phyloP scores from a whole-genome alignment of 2,329 filamentous ascomycete species.

The Scopulariopsis brevicaulis region DNA sequence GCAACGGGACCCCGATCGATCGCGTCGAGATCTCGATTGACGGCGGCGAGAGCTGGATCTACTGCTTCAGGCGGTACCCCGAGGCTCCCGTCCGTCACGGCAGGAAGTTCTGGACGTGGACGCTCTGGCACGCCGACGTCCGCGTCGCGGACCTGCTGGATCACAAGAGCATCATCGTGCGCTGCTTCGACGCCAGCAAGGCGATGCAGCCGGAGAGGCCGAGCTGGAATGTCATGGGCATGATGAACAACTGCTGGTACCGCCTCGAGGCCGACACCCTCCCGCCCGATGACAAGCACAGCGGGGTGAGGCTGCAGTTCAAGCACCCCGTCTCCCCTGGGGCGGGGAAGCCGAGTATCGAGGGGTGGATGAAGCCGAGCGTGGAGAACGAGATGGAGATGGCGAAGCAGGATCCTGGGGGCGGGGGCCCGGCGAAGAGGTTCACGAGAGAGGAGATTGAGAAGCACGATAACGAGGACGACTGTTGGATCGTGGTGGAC shows the following conservation, averaged over 20 bases:
- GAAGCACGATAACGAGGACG: slow-evolving; percentile 31
- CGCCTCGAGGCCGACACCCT: slow-evolving; percentile 25
- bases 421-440: slow-evolving; percentile 31
- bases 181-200: slow-evolving; percentile 36
- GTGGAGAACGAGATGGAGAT: slow-evolving; percentile 29
- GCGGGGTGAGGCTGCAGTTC: slow-evolving; percentile 24
- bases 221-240: slow-evolving; percentile 36
- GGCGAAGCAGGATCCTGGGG: slow-evolving; percentile 27
- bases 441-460: slow-evolving; percentile 42
- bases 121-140: slow-evolving; percentile 39
- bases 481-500: slow-evolving; percentile 42
- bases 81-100: slow-evolving; percentile 36
- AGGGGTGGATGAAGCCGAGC: slow-evolving; percentile 38
- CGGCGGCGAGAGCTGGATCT: slow-evolving; percentile 28
- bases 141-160: slow-evolving; percentile 27
- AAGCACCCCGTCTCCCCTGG: slow-evolving; percentile 32
- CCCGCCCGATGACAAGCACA: slow-evolving; percentile 18
- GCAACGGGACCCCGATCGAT: slow-evolving; percentile 35
- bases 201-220: slow-evolving; percentile 34
- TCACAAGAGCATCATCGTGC: slow-evolving; percentile 28
- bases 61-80: slow-evolving; percentile 24
- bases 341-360: slow-evolving; percentile 17
- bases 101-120: slow-evolving; percentile 42
- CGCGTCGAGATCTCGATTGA: slow-evolving; percentile 36
- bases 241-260: slow-evolving; percentile 46